Conservation (phyloP, 345 rosid species). For the Rhizophora apiculata region DNA sequence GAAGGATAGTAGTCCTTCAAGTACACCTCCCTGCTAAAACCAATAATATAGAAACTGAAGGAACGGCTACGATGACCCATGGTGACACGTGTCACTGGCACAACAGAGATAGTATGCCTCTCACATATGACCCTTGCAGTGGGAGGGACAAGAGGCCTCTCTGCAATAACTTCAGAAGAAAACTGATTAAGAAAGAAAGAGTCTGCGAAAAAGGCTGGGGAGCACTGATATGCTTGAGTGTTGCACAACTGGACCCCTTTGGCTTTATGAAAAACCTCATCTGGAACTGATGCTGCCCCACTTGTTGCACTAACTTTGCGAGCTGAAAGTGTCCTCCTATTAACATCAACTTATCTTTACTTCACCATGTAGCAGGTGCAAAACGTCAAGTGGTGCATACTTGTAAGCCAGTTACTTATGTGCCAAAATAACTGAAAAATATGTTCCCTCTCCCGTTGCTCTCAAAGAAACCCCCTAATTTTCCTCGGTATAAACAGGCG, state of each 20-base stretch:
- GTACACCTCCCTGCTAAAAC: constrained; percentile 79
- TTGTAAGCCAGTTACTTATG: neutral
- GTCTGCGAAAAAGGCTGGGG: constrained; percentile 90
- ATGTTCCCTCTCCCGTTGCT: neutral
- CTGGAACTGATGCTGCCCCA: constrained; percentile 96
- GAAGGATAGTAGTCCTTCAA: constrained; percentile 87
- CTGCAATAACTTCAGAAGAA: constrained; percentile 82
- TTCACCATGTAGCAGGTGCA: neutral
- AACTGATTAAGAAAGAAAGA: constrained; percentile 86
- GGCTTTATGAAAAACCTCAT: constrained; percentile 84
- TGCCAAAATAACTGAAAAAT: neutral
- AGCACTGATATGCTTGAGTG: constrained; percentile 88
- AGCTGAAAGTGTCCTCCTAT: constrained; percentile 78
- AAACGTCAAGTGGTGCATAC: neutral
- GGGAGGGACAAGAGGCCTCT: constrained; percentile 62
- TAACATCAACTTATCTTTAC: constrained; percentile 1
- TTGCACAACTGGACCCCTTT: constrained; percentile 89
- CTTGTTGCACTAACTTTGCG: constrained; percentile 81
- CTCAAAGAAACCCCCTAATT: neutral
- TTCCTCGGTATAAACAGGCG: neutral
- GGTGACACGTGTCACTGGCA: constrained; percentile 86
- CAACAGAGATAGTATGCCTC: constrained; percentile 80
- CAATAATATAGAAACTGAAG: constrained; percentile 87
- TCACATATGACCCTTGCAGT: constrained; percentile 83
- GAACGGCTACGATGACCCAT: constrained; percentile 68